These are phyloP conservation scores for Cochliopodium minus DNA, from an alignment of 208 protist species.

Conservation along the genomic window DNA sequence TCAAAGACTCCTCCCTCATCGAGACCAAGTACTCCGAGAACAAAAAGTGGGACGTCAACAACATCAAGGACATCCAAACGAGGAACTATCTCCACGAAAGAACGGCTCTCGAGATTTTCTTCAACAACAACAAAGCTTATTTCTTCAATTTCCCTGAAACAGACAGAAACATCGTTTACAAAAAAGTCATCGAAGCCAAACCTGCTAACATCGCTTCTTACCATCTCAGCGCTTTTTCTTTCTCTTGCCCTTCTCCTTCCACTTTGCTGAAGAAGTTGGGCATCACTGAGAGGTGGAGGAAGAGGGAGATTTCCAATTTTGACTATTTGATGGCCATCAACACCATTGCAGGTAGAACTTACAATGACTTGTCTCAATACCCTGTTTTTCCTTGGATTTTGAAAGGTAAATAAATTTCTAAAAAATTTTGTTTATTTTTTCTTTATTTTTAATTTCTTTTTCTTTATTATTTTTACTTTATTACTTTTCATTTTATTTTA, in stretches of 20 bases:
- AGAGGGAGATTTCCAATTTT: conserved; percentile 41
- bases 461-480: neutral
- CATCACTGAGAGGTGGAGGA: conserved; percentile 28
- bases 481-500: conserved; percentile 4
- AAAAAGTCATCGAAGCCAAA: neutral
- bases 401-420: neutral
- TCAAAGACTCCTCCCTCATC: no score
- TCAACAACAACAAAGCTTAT: neutral
- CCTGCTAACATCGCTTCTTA: neutral
- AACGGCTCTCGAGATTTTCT: conserved; percentile 6
- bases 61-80: neutral
- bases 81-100: neutral
- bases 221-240: no score
- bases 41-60: neutral
- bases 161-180: neutral
- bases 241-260: no score
- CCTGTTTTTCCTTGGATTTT: conserved; percentile 48
- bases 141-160: neutral
- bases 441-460: neutral
- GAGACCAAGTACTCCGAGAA: neutral
- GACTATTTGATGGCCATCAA: conserved; percentile 52
- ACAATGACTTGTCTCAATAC: conserved; percentile 47
- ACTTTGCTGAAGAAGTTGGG: neutral
- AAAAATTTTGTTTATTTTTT: neutral
- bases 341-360: conserved; percentile 32